Percentiles rank a stretch among this genome's conserved stretches.
These are phyloP conservation scores for Picochlorum sp. DNA, from an alignment of 139 green algal genomes.

Conservation along the genomic window DNA sequence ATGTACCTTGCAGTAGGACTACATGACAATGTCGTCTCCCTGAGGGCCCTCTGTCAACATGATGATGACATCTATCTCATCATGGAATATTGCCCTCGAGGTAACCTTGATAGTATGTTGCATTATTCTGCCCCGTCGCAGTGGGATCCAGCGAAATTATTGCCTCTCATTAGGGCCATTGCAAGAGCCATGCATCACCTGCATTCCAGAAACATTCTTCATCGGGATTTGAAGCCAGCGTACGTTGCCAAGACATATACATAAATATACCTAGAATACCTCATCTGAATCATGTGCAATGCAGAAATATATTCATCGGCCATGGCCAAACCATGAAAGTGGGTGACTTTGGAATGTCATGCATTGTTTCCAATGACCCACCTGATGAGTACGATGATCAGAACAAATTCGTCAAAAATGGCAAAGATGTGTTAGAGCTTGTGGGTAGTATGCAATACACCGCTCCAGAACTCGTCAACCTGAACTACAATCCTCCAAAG, in stretches of 20 bases:
- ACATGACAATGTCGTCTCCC: slow-evolving; percentile 43
- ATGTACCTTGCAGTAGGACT: slow-evolving; percentile 36
- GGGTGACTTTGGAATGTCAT: slow-evolving; percentile 39
- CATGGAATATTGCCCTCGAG: slow-evolving; percentile 47
- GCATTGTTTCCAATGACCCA: slow-evolving; percentile 11
- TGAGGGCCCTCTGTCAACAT: slow-evolving; percentile 30
- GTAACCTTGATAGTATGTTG: slow-evolving; percentile 38
- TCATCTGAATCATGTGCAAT: neutral
- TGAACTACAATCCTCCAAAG: neutral
- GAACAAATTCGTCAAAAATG: slow-evolving; percentile 10
- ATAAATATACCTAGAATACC: no score
- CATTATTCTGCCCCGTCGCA: slow-evolving; percentile 17
- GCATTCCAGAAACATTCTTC: slow-evolving; percentile 72
- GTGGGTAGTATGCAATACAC: slow-evolving; percentile 27
- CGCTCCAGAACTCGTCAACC: slow-evolving; percentile 41
- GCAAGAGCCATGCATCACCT: slow-evolving; percentile 59
- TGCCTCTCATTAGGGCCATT: slow-evolving; percentile 29
- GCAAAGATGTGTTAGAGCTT: slow-evolving; percentile 2
- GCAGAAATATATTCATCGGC: slow-evolving; percentile 45
- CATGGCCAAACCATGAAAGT: slow-evolving; percentile 43
- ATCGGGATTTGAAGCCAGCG: slow-evolving; percentile 53
- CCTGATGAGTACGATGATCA: neutral
- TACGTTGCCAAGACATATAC: neutral
- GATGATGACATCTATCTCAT: slow-evolving; percentile 31
- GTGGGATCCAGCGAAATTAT: slow-evolving; percentile 33